Percentiles rank a stretch among this genome's conserved stretches.
Conservation (phyloP, 306 rosid genomes). For the Fagus sylvatica region DNA sequence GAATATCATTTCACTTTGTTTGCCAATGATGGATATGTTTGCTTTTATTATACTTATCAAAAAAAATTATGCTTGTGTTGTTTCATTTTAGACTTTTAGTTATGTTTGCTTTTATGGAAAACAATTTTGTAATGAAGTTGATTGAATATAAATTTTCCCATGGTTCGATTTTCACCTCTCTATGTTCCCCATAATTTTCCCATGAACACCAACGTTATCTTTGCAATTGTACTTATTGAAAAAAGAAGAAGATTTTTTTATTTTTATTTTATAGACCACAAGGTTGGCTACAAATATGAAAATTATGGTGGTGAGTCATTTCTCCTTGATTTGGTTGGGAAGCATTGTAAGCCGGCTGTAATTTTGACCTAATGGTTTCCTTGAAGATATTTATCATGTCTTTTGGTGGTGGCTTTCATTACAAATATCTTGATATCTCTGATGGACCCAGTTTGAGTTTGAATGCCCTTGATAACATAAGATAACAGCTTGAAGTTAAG, state of each 20-base stretch:
- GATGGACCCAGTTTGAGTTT: not conserved
- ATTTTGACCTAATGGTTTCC: not conserved
- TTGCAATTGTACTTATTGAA: too few species aligned
- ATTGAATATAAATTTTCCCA: not conserved
- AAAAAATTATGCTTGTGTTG: not conserved
- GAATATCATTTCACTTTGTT: not conserved
- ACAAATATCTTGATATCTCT: not conserved
- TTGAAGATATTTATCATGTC: not conserved
- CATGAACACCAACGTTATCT: too few species aligned
- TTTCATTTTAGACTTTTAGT: not conserved
- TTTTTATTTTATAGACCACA: not conserved
- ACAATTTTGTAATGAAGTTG: not conserved
- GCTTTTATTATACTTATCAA: too few species aligned
- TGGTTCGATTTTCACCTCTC: too few species aligned
- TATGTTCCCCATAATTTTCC: too few species aligned
- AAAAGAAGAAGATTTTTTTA: too few species aligned
- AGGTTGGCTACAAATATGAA: not conserved
- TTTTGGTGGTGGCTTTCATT: not conserved
- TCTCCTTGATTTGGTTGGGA: not conserved
- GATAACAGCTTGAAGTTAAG: not conserved
- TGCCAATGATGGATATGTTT: too few species aligned
- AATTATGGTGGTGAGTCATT: not conserved
- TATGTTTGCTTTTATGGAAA: not conserved
- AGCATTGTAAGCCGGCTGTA: not conserved
- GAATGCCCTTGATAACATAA: not conserved